phyloP scores from a whole-genome alignment of 306 rosid genomes.

The Medicago truncatula region MtrunA17r5.0-ANR NC_053044.1:47521501-47522000 shows the following conservation, averaged over 20 bases:
- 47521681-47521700: slow-evolving; percentile 88
- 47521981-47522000: slow-evolving; percentile 17
- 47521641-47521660: slow-evolving; percentile 83
- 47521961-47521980: slow-evolving; percentile 18
- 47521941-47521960: slow-evolving; percentile 30
- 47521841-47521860: slow-evolving; percentile 96
- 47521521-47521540: slow-evolving; percentile 17
- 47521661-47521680: slow-evolving; percentile 83
- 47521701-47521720: slow-evolving; percentile 36
- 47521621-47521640: slow-evolving; percentile 96
- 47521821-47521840: slow-evolving; percentile 99
- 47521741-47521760: slow-evolving; percentile 22
- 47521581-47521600: slow-evolving; percentile 87
- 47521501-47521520: slow-evolving; percentile 4
- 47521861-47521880: slow-evolving; percentile 86
- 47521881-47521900: slow-evolving; percentile 90
- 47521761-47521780: slow-evolving; percentile 24
- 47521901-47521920: slow-evolving; percentile 97
- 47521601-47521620: slow-evolving; percentile 69
- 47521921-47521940: slow-evolving; percentile 5
- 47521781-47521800: slow-evolving; percentile 28
- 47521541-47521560: slow-evolving; percentile 68
- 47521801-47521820: slow-evolving; percentile 95
- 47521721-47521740: slow-evolving; percentile 30
- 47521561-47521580: slow-evolving; percentile 76